Conservation (phyloP, 2,329 filamentous ascomycete genomes). For the Sclerotinia nivalis region DNA sequence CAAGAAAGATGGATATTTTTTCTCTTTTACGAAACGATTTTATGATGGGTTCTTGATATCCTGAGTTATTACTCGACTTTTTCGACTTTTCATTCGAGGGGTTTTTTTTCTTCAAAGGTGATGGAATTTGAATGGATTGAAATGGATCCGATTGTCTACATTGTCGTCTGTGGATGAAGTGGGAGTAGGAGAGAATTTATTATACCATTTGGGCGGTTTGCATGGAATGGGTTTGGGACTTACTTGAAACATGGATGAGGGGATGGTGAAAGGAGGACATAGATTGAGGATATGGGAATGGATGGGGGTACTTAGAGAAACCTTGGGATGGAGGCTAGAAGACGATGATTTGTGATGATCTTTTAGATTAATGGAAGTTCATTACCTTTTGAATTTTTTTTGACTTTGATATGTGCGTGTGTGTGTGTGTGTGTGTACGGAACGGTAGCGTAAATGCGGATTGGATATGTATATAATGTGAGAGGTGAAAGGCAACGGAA, state of each 20-base stretch:
- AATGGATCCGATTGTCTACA: constrained; percentile 1
- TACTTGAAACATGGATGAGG: constrained; percentile 3
- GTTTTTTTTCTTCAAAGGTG: constrained; percentile 1
- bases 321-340: neutral
- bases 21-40: constrained; percentile 21
- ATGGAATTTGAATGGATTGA: constrained; percentile 1
- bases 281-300: constrained; percentile 8
- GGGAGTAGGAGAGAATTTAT: constrained; percentile 1
- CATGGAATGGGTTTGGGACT: neutral
- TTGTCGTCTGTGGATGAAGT: constrained; percentile 3
- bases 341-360: constrained; percentile 1
- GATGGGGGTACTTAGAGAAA: neutral
- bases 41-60: constrained; percentile 25
- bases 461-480: too few relatives aligned
- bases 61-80: constrained; percentile 16
- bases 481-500: too few relatives aligned
- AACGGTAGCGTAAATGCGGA: too few relatives aligned
- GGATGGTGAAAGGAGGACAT: neutral
- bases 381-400: neutral
- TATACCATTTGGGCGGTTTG: constrained; percentile 20
- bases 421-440: neutral
- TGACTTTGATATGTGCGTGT: neutral
- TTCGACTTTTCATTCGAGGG: neutral
- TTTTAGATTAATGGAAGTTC: constrained; percentile 19
- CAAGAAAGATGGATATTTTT: constrained; percentile 12